Evolutionary conservation across 805 yeast species (phyloP), one percentile per base, ranked within the genome.

Genomic region (Barnettozyma pratensis): DNA sequence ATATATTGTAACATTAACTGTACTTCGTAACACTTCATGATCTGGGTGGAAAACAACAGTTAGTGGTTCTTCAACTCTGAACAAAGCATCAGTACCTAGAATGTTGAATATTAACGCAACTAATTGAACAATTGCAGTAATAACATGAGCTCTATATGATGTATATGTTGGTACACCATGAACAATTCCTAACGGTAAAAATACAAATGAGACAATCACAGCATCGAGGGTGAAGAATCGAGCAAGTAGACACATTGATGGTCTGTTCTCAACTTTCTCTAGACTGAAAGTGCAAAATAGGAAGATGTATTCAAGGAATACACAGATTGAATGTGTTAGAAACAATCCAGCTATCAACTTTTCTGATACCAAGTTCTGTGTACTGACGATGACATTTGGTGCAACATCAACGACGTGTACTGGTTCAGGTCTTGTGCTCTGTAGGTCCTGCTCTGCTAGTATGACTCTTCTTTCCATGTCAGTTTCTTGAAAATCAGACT

Each of bases 251-350:
- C 55, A 52, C 7, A 56, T 32, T 1, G 45, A 45, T 7, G 62
- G 61, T 27, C 59, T 49, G 41, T 55, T 53, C 4, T n/a, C n/a
- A 28, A 58, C 36, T 8, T 48, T 50, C 11, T 54, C 57, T 31
- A 31, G 39, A 57, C 53, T 7, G 61, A 58, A 12, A 52, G 30
- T 6, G 39, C 31, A 5, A 39, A 54, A 29, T 26, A 59, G 28
- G 28, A 32, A 46, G 3, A 37, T 12, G 1, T 39, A 31, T 31
- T 52, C 52, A 3, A 30, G 37, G 2, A 39, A 12, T n/a, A 30
- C 6, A 19, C 42, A 25, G n/a, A 28, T 28, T 12, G 32, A 4
- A 12, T 38, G 37, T 6, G 29, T 19, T 19, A 19, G 19, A 19
- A 19, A 19, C 19, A 19, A 19, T 19, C 2, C 19, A 19, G 19